Conservation (phyloP, 495 filamentous ascomycete species). For the Podospora bellae-mahoneyi region DNA sequence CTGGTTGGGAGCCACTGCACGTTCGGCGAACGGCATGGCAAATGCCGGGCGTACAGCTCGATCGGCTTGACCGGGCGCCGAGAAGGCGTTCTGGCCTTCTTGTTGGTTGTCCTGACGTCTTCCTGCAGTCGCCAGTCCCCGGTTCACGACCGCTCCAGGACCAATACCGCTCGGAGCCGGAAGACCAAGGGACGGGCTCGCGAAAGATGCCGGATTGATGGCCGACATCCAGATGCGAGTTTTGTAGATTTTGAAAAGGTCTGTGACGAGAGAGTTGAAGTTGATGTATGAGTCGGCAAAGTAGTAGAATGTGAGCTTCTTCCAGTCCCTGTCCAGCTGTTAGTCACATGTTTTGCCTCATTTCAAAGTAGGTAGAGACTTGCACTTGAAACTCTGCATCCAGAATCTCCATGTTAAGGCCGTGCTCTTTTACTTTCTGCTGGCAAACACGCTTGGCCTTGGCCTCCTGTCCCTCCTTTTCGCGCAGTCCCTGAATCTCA, state of each 20-base stretch:
- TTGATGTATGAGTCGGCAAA: constrained; percentile 98
- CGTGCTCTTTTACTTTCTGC: constrained; percentile 91
- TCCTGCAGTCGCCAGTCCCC: constrained; percentile 39
- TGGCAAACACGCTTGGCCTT: constrained; percentile 96
- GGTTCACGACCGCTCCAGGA: constrained; percentile 54
- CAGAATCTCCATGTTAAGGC: constrained; percentile 95
- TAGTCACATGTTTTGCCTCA: constrained; percentile 8
- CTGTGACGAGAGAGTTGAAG: constrained; percentile 94
- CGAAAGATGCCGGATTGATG: constrained; percentile 96
- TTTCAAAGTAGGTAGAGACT: constrained; percentile 36
- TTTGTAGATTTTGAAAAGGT: constrained; percentile 98
- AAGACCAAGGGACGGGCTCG: constrained; percentile 71
- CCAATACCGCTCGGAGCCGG: constrained; percentile 63
- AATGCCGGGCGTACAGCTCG: constrained; percentile 41
- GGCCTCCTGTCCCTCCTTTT: constrained; percentile 96
- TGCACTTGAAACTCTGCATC: constrained; percentile 99
- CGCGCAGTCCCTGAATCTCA: constrained; percentile 79
- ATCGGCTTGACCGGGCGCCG: constrained; percentile 33
- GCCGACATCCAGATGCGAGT: constrained; percentile 99
- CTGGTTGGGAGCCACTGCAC: constrained; percentile 31
- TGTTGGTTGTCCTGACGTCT: constrained; percentile 48
- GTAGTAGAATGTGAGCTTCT: constrained; percentile 98
- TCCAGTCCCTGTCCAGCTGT: constrained; percentile 74
- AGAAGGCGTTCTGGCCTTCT: constrained; percentile 40
- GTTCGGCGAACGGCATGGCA: constrained; percentile 37